Evolutionary conservation across 163 green algal species (phyloP).

Genomic region (Trebouxiophyceae sp.): DNA sequence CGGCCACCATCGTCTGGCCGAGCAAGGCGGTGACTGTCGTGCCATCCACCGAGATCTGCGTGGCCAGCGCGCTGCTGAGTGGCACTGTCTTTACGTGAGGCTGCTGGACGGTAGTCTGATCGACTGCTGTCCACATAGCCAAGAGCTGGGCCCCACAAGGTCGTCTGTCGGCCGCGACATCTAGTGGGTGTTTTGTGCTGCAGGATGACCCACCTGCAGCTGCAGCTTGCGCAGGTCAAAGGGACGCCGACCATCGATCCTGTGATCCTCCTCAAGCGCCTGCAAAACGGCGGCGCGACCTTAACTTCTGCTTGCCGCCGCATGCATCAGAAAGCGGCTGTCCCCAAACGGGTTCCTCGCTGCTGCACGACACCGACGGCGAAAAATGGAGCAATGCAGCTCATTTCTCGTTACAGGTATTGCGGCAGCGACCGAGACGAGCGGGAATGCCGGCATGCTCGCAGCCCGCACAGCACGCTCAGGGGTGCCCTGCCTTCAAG

Average conservation of each 20-base stretch:
- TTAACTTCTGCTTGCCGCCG: background rate
- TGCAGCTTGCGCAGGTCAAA: constrained; percentile 45
- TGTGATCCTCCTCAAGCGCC: constrained; percentile 50
- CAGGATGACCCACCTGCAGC: constrained; percentile 34
- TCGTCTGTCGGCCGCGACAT: too few species aligned
- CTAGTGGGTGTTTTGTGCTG: too few species aligned
- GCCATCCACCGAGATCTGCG: constrained; percentile 68
- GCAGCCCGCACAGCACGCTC: background rate
- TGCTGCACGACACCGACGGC: background rate
- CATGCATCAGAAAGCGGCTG: background rate
- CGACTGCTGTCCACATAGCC: background rate
- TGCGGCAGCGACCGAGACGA: too few species aligned
- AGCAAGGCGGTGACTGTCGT: constrained; percentile 55
- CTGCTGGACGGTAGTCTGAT: background rate
- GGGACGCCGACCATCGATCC: constrained; percentile 52
- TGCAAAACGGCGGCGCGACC: constrained; percentile 25
- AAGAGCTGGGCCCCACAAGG: background rate
- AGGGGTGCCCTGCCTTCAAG: background rate
- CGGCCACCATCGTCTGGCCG: constrained; percentile 60
- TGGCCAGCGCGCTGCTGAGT: background rate
- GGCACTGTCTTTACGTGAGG: background rate
- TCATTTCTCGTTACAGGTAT: too few species aligned
- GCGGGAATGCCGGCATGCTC: too few species aligned
- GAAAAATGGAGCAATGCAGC: background rate
- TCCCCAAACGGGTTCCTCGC: background rate